phyloP scores from a whole-genome alignment of 2,329 filamentous ascomycete species.

The Curvularia sp. region DNA sequence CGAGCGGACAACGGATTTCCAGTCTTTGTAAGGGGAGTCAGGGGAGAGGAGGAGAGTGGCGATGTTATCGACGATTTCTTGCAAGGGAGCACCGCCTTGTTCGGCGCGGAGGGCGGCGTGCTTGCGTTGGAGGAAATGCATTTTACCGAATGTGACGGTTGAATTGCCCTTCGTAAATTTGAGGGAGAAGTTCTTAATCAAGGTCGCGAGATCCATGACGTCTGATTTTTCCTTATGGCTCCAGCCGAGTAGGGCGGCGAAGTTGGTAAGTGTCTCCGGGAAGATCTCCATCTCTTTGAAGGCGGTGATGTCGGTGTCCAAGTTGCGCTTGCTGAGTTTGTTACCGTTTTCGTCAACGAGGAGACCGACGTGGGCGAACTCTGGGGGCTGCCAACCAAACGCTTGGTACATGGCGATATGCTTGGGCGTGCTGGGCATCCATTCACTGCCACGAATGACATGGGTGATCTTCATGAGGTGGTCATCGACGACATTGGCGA shows the following conservation, averaged over 20 bases:
- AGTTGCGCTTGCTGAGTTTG: slow-evolving; percentile 80
- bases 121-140: slow-evolving; percentile 77
- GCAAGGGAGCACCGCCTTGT: slow-evolving; percentile 52
- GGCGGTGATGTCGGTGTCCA: slow-evolving; percentile 65
- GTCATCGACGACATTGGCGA: slow-evolving; percentile 96
- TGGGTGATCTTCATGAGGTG: slow-evolving; percentile 95
- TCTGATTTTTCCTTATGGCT: slow-evolving; percentile 72
- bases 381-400: slow-evolving; percentile 57
- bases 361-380: slow-evolving; percentile 59
- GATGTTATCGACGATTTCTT: slow-evolving; percentile 48
- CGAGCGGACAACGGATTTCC: slow-evolving; percentile 32
- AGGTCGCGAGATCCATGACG: slow-evolving; percentile 71
- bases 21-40: slow-evolving; percentile 35
- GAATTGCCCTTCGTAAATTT: slow-evolving; percentile 93
- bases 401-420: slow-evolving; percentile 65
- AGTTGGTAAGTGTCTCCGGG: slow-evolving; percentile 74
- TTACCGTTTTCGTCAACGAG: slow-evolving; percentile 57
- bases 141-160: slow-evolving; percentile 79
- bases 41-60: slow-evolving; percentile 39
- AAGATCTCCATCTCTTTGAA: slow-evolving; percentile 67
- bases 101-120: slow-evolving; percentile 64
- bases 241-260: slow-evolving; percentile 86
- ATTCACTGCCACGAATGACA: slow-evolving; percentile 93
- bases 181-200: slow-evolving; percentile 78
- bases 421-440: slow-evolving; percentile 92